Conservation (phyloP, 305 asterid species). For the Ilex paraguariensis region DNA sequence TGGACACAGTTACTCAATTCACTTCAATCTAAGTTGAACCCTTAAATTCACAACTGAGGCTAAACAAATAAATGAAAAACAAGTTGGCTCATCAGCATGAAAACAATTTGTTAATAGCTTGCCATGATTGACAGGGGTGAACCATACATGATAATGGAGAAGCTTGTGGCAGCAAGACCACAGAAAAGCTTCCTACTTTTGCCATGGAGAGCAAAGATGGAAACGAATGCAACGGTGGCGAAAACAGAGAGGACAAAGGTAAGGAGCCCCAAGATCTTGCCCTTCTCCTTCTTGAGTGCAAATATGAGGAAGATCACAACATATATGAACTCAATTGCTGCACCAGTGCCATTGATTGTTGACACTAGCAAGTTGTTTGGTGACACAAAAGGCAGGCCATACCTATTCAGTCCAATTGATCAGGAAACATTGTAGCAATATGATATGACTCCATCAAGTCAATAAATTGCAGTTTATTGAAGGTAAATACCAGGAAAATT, state of each 20-base stretch:
- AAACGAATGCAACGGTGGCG: not conserved
- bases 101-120: not conserved
- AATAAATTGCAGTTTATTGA: too few relatives aligned
- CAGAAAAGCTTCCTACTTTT: not conserved
- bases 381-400: conserved; percentile 9
- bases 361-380: conserved; percentile 3
- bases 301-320: too few relatives aligned
- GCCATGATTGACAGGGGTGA: not conserved
- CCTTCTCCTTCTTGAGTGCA: too few relatives aligned
- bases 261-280: not conserved
- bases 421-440: not conserved
- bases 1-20: not conserved
- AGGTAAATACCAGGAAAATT: too few relatives aligned
- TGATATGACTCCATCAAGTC: not conserved
- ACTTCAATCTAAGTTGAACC: not conserved
- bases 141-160: conserved; percentile 1
- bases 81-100: too few relatives aligned
- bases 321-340: too few relatives aligned
- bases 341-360: not conserved
- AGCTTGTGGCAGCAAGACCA: not conserved
- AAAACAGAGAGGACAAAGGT: not conserved
- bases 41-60: not conserved
- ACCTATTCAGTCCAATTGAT: not conserved
- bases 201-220: not conserved
- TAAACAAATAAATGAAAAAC: not conserved